These are phyloP conservation scores for Actinomucor elegans DNA, from an alignment of 371 early-diverging fungal genomes.

Conservation along the genomic window DNA sequence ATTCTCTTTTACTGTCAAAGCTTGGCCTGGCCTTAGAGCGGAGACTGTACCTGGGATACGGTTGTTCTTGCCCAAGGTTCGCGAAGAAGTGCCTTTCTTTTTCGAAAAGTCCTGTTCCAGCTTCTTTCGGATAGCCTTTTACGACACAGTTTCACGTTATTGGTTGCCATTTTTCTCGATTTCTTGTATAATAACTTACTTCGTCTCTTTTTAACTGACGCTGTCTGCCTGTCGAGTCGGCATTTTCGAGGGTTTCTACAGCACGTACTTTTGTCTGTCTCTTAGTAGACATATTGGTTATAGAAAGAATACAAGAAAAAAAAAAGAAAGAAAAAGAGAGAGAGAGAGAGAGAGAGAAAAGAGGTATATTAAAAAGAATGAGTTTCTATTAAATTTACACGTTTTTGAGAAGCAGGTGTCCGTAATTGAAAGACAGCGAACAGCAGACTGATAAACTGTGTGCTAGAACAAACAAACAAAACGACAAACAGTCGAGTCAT, in stretches of 20 bases:
- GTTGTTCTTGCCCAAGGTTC: conserved; percentile 30
- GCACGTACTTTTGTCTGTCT: conserved; percentile 14
- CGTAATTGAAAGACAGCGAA: no score
- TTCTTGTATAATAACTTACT: neutral
- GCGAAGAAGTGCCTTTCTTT: conserved; percentile 43
- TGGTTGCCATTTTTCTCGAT: neutral
- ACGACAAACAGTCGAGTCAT: no score
- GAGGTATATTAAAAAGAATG: no score
- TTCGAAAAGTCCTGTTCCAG: conserved; percentile 72
- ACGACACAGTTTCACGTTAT: neutral
- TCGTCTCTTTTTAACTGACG: conserved; percentile 27
- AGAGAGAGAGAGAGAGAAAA: no score
- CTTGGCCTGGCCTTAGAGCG: conserved; percentile 81
- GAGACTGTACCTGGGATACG: conserved; percentile 84
- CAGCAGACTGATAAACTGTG: no score
- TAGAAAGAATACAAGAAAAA: neutral
- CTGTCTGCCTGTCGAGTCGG: conserved; percentile 23
- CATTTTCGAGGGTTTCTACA: conserved; percentile 6
- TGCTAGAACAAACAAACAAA: no score
- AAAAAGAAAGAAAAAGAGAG: conserved; percentile 1
- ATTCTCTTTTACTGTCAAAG: conserved; percentile 87
- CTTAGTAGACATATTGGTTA: conserved; percentile 8
- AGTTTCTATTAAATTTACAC: no score
- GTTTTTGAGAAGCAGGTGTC: no score
- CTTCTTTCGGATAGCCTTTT: conserved; percentile 63